phyloP scores from a whole-genome alignment of 192 early-diverging fungal genomes.

The Umbelopsis ramanniana region DNA sequence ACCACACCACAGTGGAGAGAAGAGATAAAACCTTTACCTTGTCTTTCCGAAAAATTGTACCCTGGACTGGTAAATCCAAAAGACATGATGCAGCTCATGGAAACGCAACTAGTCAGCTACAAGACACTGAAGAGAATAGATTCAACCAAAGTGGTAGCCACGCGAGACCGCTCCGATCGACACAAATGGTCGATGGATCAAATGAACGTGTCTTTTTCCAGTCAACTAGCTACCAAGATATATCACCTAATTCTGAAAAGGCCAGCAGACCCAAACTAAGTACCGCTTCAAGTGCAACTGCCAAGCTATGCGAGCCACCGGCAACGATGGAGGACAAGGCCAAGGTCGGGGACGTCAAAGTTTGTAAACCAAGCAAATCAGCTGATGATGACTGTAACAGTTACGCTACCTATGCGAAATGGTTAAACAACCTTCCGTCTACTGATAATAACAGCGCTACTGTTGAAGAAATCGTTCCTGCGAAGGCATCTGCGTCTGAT shows the following conservation, averaged over 20 bases:
- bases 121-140: not conserved
- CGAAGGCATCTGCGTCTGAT: not conserved
- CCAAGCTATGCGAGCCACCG: too few relatives aligned
- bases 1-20: not conserved
- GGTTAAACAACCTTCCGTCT: not conserved
- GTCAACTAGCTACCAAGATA: too few relatives aligned
- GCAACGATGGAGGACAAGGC: too few relatives aligned
- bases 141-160: not conserved
- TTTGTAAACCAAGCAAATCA: not conserved
- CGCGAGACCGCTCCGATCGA: not conserved
- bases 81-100: not conserved
- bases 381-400: not conserved
- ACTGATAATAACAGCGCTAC: not conserved
- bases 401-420: constrained; percentile 10
- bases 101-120: not conserved
- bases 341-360: not conserved
- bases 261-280: too few relatives aligned
- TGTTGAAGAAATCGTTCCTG: too few relatives aligned
- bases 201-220: too few relatives aligned
- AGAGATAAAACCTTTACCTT: not conserved
- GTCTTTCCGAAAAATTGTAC: constrained; percentile 3
- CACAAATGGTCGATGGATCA: not conserved
- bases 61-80: constrained; percentile 5
- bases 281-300: too few relatives aligned
- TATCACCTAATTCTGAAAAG: too few relatives aligned